These are phyloP conservation scores for Fusarium piperis DNA, from an alignment of 2,329 filamentous ascomycete genomes.

Conservation along the genomic window DNA sequence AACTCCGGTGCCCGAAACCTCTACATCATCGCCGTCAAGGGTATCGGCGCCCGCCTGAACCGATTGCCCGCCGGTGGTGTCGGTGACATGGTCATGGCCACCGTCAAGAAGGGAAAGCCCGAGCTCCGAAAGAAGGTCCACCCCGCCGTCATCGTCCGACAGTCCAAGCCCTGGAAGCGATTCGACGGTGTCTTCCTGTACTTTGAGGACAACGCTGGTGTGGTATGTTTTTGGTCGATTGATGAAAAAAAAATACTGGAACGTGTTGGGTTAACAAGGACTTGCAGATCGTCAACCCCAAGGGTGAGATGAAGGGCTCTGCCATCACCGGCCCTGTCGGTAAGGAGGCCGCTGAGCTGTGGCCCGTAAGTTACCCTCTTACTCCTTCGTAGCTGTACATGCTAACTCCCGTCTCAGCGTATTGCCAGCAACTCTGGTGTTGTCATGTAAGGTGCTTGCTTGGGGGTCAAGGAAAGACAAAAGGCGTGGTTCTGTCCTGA, in stretches of 20 bases:
- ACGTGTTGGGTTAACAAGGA: background rate
- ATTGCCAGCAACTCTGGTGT: slow-evolving; percentile 99
- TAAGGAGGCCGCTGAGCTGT: slow-evolving; percentile 99
- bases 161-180: slow-evolving; percentile 99
- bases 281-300: slow-evolving; percentile 95
- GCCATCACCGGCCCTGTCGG: slow-evolving; percentile 99
- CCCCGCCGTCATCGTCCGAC: slow-evolving; percentile 98
- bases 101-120: slow-evolving; percentile 99
- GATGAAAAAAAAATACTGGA: too few species aligned
- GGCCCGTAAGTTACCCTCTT: slow-evolving; percentile 78
- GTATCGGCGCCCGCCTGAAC: slow-evolving; percentile 97
- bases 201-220: slow-evolving; percentile 99
- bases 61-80: slow-evolving; percentile 96
- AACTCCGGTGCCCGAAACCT: slow-evolving; percentile 99
- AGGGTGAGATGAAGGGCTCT: slow-evolving; percentile 99
- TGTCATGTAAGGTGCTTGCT: slow-evolving; percentile 84
- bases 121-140: slow-evolving; percentile 99
- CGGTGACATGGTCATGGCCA: slow-evolving; percentile 99
- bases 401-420: slow-evolving; percentile 70
- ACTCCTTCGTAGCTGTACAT: background rate
- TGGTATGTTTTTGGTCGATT: slow-evolving; percentile 70
- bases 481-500: slow-evolving; percentile 46
- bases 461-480: slow-evolving; percentile 41
- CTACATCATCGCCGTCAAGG: slow-evolving; percentile 99
- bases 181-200: slow-evolving; percentile 99